Evolutionary conservation across 75 land plant genomes (phyloP), one percentile per base, ranked within the genome.

Genomic region (Azolla pinnata): DNA sequence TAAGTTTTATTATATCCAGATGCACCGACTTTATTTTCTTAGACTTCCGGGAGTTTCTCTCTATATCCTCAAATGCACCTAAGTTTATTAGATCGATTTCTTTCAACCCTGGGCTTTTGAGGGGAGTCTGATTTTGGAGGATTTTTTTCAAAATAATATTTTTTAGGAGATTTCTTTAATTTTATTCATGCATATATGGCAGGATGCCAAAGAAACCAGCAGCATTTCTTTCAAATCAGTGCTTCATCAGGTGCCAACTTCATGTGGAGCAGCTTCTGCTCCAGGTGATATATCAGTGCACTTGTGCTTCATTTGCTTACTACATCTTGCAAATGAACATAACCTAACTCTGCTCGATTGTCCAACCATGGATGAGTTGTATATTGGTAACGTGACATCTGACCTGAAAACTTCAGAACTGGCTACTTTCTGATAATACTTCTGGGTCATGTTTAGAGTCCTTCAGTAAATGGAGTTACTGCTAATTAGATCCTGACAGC

Each of bases 291-390:
- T 88, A 8, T 93, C 98, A 0, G 85, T 85, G 1, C 98, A 85
- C 55, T 53, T 93, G 34, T 83, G 90, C 64, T 93, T 93, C 67
- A 89, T 93, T 44, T 93, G 98, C 61, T 79, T 93, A n/a, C 48
- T 93, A 32, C 98, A 93, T 77, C 69, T 93, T 33, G 98, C 98
- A 26, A 93, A 93, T 67, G 96, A 93, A 70, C 87, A 89, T 57
- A 66, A 78, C 24, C 58, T 93, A 55, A 57, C 57, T 32, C 70
- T 93, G 19, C 62, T 62, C 18, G 83, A 79, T 31, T 72, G 66
- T 27, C 28, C 83, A 26, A 59, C 54, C 47, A 54, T 89, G 75
- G 90, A 89, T 54, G 90, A 93, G 30, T 76, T 93, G 16, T 57
- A 57, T 25, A 33, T 57, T 32, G 35, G 23, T 12, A 32, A 57